A percentile compares a stretch with the other conserved stretches of the same genome.
These are phyloP conservation scores for Elongisporangium senticosum DNA, from an alignment of 352 stramenopile species.

Conservation along the genomic window DNA sequence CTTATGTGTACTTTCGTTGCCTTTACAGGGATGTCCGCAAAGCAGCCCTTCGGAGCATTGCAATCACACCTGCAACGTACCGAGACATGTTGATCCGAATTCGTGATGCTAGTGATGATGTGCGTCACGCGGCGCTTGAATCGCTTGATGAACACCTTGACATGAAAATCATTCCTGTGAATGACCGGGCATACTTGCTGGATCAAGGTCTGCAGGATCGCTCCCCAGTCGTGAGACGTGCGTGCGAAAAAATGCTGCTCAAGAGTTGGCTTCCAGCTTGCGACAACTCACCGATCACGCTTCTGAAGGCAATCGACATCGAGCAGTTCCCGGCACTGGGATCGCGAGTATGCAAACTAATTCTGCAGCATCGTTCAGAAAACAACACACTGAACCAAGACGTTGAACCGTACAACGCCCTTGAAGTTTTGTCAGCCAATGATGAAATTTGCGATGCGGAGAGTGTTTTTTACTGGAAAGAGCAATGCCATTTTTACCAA, in stretches of 20 bases:
- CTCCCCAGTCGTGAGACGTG: slow-evolving; percentile 30
- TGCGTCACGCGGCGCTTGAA: slow-evolving; percentile 54
- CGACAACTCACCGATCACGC: slow-evolving; percentile 39
- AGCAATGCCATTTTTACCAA: slow-evolving; percentile 74
- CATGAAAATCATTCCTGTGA: slow-evolving; percentile 54
- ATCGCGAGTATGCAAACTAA: slow-evolving; percentile 5
- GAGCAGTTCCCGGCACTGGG: slow-evolving; percentile 51
- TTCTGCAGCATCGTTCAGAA: background rate
- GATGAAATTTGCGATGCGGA: slow-evolving; percentile 37
- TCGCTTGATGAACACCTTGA: slow-evolving; percentile 36
- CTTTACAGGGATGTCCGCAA: slow-evolving; percentile 57
- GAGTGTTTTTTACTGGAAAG: slow-evolving; percentile 74
- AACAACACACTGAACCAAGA: slow-evolving; percentile 12
- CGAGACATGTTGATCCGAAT: slow-evolving; percentile 65
- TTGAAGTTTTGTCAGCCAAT: slow-evolving; percentile 36
- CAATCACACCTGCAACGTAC: slow-evolving; percentile 33
- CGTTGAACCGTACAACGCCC: slow-evolving; percentile 31
- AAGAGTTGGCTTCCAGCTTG: slow-evolving; percentile 58
- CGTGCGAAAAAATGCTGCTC: slow-evolving; percentile 72
- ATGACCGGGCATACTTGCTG: slow-evolving; percentile 61
- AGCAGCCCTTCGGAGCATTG: slow-evolving; percentile 48
- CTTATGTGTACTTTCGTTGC: slow-evolving; percentile 1
- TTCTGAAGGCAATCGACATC: slow-evolving; percentile 58
- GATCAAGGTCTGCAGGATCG: slow-evolving; percentile 75
- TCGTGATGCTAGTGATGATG: slow-evolving; percentile 64